These are phyloP conservation scores for Salvia miltiorrhiza DNA, from an alignment of 257 asterid genomes.

Conservation along the genomic window DNA sequence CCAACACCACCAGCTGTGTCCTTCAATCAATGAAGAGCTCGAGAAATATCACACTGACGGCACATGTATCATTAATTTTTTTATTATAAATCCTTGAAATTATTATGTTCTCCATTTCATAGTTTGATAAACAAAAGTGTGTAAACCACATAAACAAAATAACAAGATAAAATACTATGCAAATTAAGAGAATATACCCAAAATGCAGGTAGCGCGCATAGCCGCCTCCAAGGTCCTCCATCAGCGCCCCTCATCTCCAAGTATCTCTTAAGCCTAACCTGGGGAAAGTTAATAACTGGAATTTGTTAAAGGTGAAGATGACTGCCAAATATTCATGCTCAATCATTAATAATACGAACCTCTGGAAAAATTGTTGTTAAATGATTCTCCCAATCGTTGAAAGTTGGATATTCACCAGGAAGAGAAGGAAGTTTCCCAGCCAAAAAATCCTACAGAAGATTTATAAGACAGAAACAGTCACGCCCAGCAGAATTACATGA, in stretches of 20 bases:
- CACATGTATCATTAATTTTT: too few relatives aligned
- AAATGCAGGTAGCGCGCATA: slow-evolving; percentile 95
- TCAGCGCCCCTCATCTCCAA: slow-evolving; percentile 99
- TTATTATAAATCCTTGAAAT: too few relatives aligned
- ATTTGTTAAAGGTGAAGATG: slow-evolving; percentile 12
- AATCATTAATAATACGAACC: slow-evolving; percentile 43
- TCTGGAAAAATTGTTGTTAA: slow-evolving; percentile 96
- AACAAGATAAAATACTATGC: neutral
- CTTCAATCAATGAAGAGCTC: too few relatives aligned
- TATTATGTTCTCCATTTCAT: neutral
- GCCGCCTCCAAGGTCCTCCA: slow-evolving; percentile 99
- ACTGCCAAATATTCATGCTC: slow-evolving; percentile 4
- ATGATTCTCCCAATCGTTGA: slow-evolving; percentile 98
- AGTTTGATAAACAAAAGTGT: neutral
- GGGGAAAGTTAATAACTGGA: slow-evolving; percentile 19
- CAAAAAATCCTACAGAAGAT: slow-evolving; percentile 74
- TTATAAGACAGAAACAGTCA: slow-evolving; percentile 10
- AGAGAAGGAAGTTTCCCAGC: slow-evolving; percentile 87
- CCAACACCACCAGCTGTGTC: too few relatives aligned
- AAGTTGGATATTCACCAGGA: slow-evolving; percentile 87
- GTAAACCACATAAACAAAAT: neutral
- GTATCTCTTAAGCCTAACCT: slow-evolving; percentile 97
- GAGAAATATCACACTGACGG: too few relatives aligned
- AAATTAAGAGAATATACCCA: slow-evolving; percentile 54
- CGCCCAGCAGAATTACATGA: neutral